Evolutionary conservation across 2,329 filamentous ascomycete species (phyloP).

Genomic region (Exophiala spinifera): DNA sequence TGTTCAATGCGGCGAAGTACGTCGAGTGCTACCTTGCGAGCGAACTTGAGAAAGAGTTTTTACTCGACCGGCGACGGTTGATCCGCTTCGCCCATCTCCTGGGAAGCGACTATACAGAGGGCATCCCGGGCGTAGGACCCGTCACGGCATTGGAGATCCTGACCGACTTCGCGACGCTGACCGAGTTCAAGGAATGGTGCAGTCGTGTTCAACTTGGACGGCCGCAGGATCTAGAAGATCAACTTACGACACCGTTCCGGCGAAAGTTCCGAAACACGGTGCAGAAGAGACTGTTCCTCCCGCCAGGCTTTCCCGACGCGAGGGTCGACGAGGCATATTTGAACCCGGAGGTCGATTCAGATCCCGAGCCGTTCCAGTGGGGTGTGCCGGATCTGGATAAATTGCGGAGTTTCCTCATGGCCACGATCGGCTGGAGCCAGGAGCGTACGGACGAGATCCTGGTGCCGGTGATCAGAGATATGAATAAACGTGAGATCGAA

Average conservation of each 20-base stretch:
- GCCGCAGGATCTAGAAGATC: conserved; percentile 58
- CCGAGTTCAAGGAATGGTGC: conserved; percentile 88
- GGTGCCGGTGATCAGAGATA: conserved; percentile 90
- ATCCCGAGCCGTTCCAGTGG: conserved; percentile 83
- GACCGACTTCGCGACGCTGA: conserved; percentile 73
- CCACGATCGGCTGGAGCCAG: conserved; percentile 86
- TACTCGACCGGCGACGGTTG: conserved; percentile 78
- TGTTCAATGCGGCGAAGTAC: conserved; percentile 98
- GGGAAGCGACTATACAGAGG: conserved; percentile 92
- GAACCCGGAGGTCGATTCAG: conserved; percentile 77
- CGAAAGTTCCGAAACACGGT: conserved; percentile 83
- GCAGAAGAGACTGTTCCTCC: conserved; percentile 76
- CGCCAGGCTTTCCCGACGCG: conserved; percentile 71
- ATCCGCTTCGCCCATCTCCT: conserved; percentile 88
- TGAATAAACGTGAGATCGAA: conserved; percentile 83
- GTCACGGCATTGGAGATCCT: conserved; percentile 93
- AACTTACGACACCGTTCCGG: conserved; percentile 63
- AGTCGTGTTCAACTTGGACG: conserved; percentile 67
- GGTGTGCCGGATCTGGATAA: conserved; percentile 90
- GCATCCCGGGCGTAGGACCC: conserved; percentile 83
- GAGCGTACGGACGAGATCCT: conserved; percentile 94
- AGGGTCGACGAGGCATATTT: conserved; percentile 82
- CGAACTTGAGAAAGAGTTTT: conserved; percentile 86
- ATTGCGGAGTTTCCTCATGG: conserved; percentile 78
- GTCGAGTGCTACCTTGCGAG: conserved; percentile 88